phyloP scores from a whole-genome alignment of 73 alveolate species.

The Paramecium sonneborni region DNA sequence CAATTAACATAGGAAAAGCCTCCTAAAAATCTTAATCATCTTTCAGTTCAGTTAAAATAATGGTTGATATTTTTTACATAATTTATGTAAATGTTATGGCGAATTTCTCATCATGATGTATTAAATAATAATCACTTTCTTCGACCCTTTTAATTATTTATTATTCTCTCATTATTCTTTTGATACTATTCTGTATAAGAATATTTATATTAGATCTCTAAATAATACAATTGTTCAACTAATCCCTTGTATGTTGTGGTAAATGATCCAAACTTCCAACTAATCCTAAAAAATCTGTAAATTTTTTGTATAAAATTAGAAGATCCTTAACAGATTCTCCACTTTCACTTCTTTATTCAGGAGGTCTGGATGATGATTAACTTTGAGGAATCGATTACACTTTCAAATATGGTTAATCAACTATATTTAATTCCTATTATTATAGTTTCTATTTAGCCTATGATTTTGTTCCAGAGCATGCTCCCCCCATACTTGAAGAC shows the following conservation, averaged over 20 bases:
- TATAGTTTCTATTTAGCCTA: neutral
- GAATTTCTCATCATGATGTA: constrained; percentile 34
- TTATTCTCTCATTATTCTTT: constrained; percentile 9
- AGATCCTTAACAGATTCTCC: neutral
- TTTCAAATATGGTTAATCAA: constrained; percentile 40
- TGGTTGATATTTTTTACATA: constrained; percentile 14
- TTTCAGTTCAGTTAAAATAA: constrained; percentile 51
- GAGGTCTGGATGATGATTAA: constrained; percentile 6
- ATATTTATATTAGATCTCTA: constrained; percentile 2
- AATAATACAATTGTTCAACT: neutral
- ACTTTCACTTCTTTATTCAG: neutral
- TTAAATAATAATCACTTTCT: constrained; percentile 31
- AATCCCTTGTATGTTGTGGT: constrained; percentile 20
- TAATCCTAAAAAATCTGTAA: neutral
- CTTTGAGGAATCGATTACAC: neutral
- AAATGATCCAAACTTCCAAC: constrained; percentile 17
- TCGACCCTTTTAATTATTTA: constrained; percentile 31
- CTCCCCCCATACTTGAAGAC: constrained; percentile 40
- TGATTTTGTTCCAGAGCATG: neutral
- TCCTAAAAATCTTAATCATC: constrained; percentile 39
- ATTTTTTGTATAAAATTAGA: constrained; percentile 3
- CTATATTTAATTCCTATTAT: constrained; percentile 34
- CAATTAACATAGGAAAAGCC: constrained; percentile 23
- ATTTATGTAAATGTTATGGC: constrained; percentile 16
- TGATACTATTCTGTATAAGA: neutral